These are phyloP conservation scores for Coccomyxa sp. DNA, from an alignment of 139 green algal genomes.

Conservation along the genomic window DNA sequence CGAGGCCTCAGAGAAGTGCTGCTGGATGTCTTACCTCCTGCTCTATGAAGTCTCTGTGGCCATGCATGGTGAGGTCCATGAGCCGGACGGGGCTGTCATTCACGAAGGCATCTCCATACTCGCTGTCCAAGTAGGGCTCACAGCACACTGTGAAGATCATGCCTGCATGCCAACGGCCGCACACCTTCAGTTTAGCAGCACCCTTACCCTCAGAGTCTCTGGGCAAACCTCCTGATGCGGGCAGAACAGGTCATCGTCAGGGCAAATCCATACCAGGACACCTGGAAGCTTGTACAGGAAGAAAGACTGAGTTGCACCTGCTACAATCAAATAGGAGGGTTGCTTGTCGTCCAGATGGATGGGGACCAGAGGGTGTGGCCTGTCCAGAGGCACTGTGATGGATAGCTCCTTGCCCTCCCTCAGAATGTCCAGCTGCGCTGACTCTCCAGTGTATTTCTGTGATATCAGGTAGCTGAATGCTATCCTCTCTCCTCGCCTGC, in stretches of 20 bases:
- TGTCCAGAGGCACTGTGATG: slow-evolving; percentile 34
- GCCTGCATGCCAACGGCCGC: slow-evolving; percentile 12
- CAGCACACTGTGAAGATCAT: slow-evolving; percentile 61
- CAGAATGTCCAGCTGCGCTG: slow-evolving; percentile 66
- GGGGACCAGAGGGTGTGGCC: slow-evolving; percentile 37
- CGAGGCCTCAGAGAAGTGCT: no score
- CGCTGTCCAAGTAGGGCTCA: slow-evolving; percentile 70
- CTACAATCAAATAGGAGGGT: slow-evolving; percentile 84
- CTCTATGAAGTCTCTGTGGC: neutral
- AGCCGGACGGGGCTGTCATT: slow-evolving; percentile 87
- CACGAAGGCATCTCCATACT: slow-evolving; percentile 85
- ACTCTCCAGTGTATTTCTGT: slow-evolving; percentile 88
- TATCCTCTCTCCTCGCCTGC: slow-evolving; percentile 92
- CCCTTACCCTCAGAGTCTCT: no score
- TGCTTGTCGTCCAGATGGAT: slow-evolving; percentile 39
- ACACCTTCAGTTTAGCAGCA: no score
- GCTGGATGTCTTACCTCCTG: slow-evolving; percentile 33
- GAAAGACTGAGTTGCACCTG: slow-evolving; percentile 15
- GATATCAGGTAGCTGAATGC: slow-evolving; percentile 90
- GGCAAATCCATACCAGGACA: no score
- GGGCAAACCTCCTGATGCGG: no score
- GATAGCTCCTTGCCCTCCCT: slow-evolving; percentile 40
- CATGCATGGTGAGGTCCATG: slow-evolving; percentile 63
- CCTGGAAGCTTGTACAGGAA: no score
- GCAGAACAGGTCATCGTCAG: no score